Evolutionary conservation across 306 rosid species (phyloP).

Genomic region (Castanea sativa): DNA sequence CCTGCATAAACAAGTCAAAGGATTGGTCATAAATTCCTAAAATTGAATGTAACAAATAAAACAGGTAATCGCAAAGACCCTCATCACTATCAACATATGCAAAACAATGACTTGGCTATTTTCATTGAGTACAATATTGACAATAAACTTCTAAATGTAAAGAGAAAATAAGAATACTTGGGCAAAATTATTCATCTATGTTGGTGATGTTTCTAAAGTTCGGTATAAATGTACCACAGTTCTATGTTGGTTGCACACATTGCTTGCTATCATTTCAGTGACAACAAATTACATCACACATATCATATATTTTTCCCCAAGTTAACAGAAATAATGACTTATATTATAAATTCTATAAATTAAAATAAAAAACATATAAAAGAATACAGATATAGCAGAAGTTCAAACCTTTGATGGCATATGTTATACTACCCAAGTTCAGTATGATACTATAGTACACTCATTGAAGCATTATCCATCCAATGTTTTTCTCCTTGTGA

Average conservation of each 20-base stretch:
- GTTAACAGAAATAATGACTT: not conserved
- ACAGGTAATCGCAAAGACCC: not conserved
- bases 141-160: not conserved
- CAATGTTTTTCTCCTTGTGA: not conserved
- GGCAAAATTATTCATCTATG: not conserved
- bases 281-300: not conserved
- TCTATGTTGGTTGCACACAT: not conserved
- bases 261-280: not conserved
- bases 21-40: constrained; percentile 15
- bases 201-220: not conserved
- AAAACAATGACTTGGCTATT: no score
- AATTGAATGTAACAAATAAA: not conserved
- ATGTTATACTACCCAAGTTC: no score
- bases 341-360: no score
- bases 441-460: not conserved
- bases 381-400: no score
- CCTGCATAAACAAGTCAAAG: constrained; percentile 37
- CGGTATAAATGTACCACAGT: not conserved
- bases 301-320: no score
- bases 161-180: not conserved
- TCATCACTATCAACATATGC: not conserved
- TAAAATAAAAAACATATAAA: no score
- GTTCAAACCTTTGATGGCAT: no score
- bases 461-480: not conserved
- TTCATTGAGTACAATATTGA: not conserved